Evolutionary conservation across 176 grass and related monocot species (phyloP), one percentile per base, ranked within the genome.

Genomic region (Puccinellia tenuiflora): DNA sequence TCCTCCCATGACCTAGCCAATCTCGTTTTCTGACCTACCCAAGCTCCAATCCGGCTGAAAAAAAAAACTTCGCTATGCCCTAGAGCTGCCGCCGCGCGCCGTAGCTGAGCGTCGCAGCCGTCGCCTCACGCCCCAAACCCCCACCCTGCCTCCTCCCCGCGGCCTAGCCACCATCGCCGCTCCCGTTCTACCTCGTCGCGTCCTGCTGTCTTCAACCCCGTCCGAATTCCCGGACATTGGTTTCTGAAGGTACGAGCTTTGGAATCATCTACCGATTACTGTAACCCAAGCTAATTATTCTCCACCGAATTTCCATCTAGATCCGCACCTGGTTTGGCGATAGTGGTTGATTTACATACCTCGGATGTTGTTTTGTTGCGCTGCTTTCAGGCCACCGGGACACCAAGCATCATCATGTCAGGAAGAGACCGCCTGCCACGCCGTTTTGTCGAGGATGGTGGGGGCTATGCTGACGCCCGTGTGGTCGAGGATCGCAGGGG

Each of bases 361-460:
- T 80, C 13, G 6, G 6, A 34, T 25, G 57, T 77, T 68, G 37
- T 62, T 89, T 81, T 68, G n/a, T 52, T 85, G 50, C 62, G 77
- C 48, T 46, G 33, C 48, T 81, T 77, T 43, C 52, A 82, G 78
- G 50, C 14, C 34, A 29, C 20, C 22, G 16, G 63, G 75, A 22
- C 21, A 68, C 46, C 35, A 53, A 62, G 37, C 52, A 71, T 80
- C 75, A 94, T 94, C 76, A 94, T 94, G 92, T 72, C 89, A 1
- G 86, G 82, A 42, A 94, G 92, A 79, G 92, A 81, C 47, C 88
- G 84, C 25, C 33, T 77, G 46, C 89, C 83, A 4, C 86, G 80
- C 13, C 83, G 82, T 75, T 62, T 66, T 68, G 24, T 81, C 14
- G 88, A 85, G 30, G 88, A 85, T 33, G 62, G 62, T 43, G 81